A percentile compares a stretch with the other conserved stretches of the same genome.
Conservation (phyloP, 2,329 filamentous ascomycete genomes). For the Neocucurbitaria cava region DNA sequence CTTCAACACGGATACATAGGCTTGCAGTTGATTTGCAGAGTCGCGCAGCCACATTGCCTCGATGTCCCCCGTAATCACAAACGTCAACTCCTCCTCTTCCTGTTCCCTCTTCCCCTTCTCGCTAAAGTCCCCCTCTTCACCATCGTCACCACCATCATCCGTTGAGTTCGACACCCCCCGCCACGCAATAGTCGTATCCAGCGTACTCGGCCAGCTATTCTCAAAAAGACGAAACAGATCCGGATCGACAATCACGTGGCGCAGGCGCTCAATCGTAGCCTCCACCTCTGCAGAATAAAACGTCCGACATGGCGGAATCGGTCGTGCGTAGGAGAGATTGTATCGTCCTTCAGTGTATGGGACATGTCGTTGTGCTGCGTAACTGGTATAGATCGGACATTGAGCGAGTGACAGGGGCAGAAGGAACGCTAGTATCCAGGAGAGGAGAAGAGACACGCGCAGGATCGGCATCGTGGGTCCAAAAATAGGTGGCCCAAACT, state of each 20-base stretch:
- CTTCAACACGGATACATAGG: conserved; percentile 66
- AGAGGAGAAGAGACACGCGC: conserved; percentile 6
- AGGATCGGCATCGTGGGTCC: conserved; percentile 16
- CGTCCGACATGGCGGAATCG: conserved; percentile 54
- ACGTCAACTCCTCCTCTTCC: conserved; percentile 61
- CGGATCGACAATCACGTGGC: conserved; percentile 51
- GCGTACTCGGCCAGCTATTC: conserved; percentile 76
- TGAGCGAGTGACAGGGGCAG: conserved; percentile 37
- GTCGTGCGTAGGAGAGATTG: conserved; percentile 55
- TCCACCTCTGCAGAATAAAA: conserved; percentile 54
- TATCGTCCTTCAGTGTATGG: conserved; percentile 52
- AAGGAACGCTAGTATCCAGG: conserved; percentile 15
- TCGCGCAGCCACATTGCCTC: conserved; percentile 63
- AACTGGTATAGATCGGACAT: conserved; percentile 54
- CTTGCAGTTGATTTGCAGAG: conserved; percentile 73
- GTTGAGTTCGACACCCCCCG: conserved; percentile 63
- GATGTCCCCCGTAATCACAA: conserved; percentile 65
- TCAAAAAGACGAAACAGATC: conserved; percentile 74
- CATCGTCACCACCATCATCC: background rate
- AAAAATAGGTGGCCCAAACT: background rate
- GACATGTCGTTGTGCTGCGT: conserved; percentile 48
- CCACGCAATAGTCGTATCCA: conserved; percentile 78
- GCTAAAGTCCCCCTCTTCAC: conserved; percentile 1
- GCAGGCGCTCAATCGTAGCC: conserved; percentile 42
- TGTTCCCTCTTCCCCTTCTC: too few species aligned